phyloP scores from a whole-genome alignment of 306 rosid species.

The Albizia julibrissin region DNA sequence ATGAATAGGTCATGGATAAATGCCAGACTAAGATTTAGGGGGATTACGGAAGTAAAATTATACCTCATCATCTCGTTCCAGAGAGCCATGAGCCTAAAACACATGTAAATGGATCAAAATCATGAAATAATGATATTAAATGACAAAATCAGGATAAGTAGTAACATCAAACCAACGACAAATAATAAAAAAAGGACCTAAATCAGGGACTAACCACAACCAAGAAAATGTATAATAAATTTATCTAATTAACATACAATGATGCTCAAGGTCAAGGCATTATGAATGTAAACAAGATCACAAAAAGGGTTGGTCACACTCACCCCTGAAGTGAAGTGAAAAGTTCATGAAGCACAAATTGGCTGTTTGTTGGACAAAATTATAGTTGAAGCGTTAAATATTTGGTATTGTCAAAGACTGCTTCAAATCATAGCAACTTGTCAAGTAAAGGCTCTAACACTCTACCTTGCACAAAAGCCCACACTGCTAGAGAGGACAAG shows the following conservation, averaged over 20 bases:
- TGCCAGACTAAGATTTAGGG: conserved; percentile 6
- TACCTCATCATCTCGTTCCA: conserved; percentile 98
- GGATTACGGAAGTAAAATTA: conserved; percentile 21
- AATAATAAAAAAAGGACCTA: background rate
- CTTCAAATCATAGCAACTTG: background rate
- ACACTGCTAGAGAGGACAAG: background rate
- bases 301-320: background rate
- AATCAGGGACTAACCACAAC: conserved; percentile 10
- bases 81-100: conserved; percentile 92
- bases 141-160: conserved; percentile 22
- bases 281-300: conserved; percentile 1
- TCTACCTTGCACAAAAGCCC: background rate
- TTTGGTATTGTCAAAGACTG: background rate
- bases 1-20: background rate
- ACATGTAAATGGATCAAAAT: conserved; percentile 27
- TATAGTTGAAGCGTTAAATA: background rate
- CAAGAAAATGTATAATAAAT: conserved; percentile 12
- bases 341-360: conserved; percentile 10
- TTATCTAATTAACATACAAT: conserved; percentile 3
- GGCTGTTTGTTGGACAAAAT: conserved; percentile 5
- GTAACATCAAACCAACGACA: conserved; percentile 15
- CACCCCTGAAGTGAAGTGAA: background rate
- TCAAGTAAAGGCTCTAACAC: background rate
- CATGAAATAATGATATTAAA: conserved; percentile 1
- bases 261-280: background rate